phyloP scores from a whole-genome alignment of 2,329 filamentous ascomycete genomes.

The Pseudocercospora eumusae region DNA sequence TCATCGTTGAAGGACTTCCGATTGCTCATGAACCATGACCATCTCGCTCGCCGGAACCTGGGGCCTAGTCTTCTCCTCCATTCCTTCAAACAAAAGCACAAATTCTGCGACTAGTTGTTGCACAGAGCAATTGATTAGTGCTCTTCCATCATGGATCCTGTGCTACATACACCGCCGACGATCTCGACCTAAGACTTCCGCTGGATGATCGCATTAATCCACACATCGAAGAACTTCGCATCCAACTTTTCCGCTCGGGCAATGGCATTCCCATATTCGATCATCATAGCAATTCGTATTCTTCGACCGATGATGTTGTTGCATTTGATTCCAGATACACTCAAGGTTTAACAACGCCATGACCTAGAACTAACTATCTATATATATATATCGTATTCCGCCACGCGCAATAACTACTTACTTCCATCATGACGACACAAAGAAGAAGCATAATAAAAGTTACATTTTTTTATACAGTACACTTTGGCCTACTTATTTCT shows the following conservation, averaged over 20 bases:
- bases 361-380: too few species aligned
- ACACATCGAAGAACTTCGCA: neutral
- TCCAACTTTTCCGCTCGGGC: neutral
- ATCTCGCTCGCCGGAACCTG: neutral
- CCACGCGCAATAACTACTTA: neutral
- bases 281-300: neutral
- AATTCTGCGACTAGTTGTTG: neutral
- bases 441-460: slow-evolving; percentile 1
- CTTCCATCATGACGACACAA: slow-evolving; percentile 1
- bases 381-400: neutral
- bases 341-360: slow-evolving; percentile 10
- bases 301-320: neutral
- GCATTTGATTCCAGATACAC: slow-evolving; percentile 4
- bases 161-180: neutral
- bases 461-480: slow-evolving; percentile 3
- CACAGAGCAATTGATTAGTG: neutral
- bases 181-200: neutral
- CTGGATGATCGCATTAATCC: neutral
- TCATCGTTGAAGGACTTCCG: neutral
- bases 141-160: neutral
- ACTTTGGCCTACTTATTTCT: too few species aligned
- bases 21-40: neutral
- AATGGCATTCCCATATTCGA: neutral
- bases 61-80: neutral
- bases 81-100: neutral